Percentiles rank a stretch among this genome's conserved stretches.
Conservation (phyloP, 345 rosid genomes). For the Gossypium turneri region DNA sequence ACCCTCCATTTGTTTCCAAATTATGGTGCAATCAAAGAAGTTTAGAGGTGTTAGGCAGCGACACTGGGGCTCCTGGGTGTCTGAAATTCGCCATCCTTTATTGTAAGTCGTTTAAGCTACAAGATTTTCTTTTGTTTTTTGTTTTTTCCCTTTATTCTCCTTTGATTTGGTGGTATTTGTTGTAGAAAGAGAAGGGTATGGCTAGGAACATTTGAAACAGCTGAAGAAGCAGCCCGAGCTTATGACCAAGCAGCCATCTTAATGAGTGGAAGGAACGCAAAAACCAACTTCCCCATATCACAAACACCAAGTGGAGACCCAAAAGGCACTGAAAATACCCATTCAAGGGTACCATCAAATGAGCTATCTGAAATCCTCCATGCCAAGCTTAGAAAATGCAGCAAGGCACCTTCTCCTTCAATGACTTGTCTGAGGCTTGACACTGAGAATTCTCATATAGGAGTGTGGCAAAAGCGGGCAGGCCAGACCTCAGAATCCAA, state of each 20-base stretch:
- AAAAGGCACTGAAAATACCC: neutral
- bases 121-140: neutral
- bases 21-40: constrained; percentile 61
- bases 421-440: constrained; percentile 79
- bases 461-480: constrained; percentile 80
- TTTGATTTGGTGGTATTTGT: neutral
- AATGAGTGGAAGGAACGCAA: constrained; percentile 73
- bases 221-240: constrained; percentile 69
- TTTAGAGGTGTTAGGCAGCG: constrained; percentile 92
- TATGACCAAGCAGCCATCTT: constrained; percentile 67
- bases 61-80: constrained; percentile 90
- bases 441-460: constrained; percentile 62
- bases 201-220: constrained; percentile 80
- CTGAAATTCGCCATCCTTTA: constrained; percentile 81
- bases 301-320: constrained; percentile 7
- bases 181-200: constrained; percentile 70
- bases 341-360: constrained; percentile 21
- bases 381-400: constrained; percentile 58
- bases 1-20: neutral
- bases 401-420: constrained; percentile 66
- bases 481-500: constrained; percentile 53
- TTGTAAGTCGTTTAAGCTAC: constrained; percentile 26
- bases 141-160: neutral
- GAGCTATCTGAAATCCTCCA: constrained; percentile 41
- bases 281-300: constrained; percentile 55